A percentile compares a stretch with the other conserved stretches of the same genome.
Evolutionary conservation across 1,284 basidiomycete species (phyloP).

Genomic region (Hypsizygus ulmarius): DNA sequence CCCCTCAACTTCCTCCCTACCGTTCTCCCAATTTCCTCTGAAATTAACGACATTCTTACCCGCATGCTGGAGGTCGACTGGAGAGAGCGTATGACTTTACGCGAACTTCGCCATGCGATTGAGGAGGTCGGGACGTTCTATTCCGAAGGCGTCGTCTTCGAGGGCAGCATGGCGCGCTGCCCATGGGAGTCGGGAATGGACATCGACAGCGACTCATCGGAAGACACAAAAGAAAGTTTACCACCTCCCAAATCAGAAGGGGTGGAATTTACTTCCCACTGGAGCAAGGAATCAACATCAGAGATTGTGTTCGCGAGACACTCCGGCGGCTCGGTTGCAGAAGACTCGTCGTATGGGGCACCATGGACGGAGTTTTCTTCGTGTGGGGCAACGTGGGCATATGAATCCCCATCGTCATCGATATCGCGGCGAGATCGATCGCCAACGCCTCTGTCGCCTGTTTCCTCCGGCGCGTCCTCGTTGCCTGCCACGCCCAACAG

Average conservation of each 20-base stretch:
- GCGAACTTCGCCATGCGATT: conserved; percentile 71
- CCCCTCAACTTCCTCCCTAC: conserved; percentile 65
- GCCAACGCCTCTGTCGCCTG: conserved; percentile 33
- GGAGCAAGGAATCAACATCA: conserved; percentile 66
- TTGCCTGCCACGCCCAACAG: conserved; percentile 51
- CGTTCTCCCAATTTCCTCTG: conserved; percentile 71
- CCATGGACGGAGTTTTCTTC: conserved; percentile 30
- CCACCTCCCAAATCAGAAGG: conserved; percentile 30
- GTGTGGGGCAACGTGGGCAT: conserved; percentile 24
- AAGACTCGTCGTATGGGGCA: conserved; percentile 35
- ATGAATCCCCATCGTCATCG: conserved; percentile 24
- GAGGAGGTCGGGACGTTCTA: conserved; percentile 68
- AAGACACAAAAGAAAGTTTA: conserved; percentile 31
- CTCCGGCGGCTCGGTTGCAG: conserved; percentile 29
- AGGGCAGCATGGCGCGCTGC: conserved; percentile 80
- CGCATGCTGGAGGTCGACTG: conserved; percentile 75
- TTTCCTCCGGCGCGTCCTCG: conserved; percentile 42
- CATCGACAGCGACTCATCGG: conserved; percentile 55
- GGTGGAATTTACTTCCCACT: conserved; percentile 41
- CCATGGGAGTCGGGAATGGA: conserved; percentile 76
- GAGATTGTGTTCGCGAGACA: conserved; percentile 60
- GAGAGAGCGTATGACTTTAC: conserved; percentile 65
- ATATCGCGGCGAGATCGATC: conserved; percentile 20
- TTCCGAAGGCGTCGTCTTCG: conserved; percentile 70
- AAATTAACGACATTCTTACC: conserved; percentile 65